Evolutionary conservation across 2,329 filamentous ascomycete genomes (phyloP).

Genomic region (Monosporascus ibericus): DNA sequence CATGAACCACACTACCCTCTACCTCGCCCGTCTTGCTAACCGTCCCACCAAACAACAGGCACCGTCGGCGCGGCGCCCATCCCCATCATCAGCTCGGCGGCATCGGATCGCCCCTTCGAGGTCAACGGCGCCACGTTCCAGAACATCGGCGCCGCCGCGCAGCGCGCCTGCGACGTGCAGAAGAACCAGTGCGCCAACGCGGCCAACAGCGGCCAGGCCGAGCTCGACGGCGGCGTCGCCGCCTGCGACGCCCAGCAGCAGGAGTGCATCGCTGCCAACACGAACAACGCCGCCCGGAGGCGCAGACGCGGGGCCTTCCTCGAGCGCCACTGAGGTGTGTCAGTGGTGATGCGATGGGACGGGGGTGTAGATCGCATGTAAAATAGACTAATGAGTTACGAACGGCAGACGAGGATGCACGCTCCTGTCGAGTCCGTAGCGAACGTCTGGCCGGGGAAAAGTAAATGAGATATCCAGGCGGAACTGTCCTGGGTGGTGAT

Average conservation of each 20-base stretch:
- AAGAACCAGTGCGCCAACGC: slow-evolving; percentile 44
- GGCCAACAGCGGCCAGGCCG: slow-evolving; percentile 35
- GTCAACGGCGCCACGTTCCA: slow-evolving; percentile 53
- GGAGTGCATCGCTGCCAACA: slow-evolving; percentile 24
- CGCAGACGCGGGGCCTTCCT: slow-evolving; percentile 6
- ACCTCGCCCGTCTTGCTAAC: not conserved
- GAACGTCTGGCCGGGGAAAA: too few relatives aligned
- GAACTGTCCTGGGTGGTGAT: too few relatives aligned
- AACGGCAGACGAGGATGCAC: too few relatives aligned
- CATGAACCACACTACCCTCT: not conserved
- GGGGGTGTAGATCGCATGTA: too few relatives aligned
- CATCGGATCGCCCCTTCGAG: slow-evolving; percentile 36
- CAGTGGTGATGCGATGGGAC: too few relatives aligned
- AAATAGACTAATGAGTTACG: too few relatives aligned
- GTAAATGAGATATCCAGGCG: too few relatives aligned
- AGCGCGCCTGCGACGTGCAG: slow-evolving; percentile 44
- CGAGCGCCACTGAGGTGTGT: slow-evolving; percentile 1
- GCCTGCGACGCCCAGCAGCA: slow-evolving; percentile 39
- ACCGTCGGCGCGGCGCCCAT: slow-evolving; percentile 35
- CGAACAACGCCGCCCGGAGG: not conserved
- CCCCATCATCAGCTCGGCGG: slow-evolving; percentile 32
- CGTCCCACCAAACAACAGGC: slow-evolving; percentile 2
- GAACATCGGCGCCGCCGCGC: slow-evolving; percentile 36
- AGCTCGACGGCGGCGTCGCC: slow-evolving; percentile 25
- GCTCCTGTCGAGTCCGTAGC: too few relatives aligned